Percentiles rank a stretch among this genome's conserved stretches.
Conservation (phyloP, 345 rosid genomes). For the Isatis tinctoria region DNA sequence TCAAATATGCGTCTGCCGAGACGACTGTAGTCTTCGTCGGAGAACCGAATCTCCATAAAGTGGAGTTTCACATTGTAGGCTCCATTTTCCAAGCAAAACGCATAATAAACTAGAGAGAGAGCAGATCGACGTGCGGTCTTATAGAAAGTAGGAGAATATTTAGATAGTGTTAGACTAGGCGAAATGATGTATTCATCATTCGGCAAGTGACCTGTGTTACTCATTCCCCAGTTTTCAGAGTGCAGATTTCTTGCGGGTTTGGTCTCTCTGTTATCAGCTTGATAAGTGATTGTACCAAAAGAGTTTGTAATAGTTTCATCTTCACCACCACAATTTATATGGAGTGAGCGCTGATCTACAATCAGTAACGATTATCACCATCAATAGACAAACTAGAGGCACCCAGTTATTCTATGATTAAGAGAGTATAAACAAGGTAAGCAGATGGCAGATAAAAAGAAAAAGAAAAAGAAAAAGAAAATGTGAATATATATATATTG, state of each 20-base stretch:
- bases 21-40: slow-evolving; percentile 29
- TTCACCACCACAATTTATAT: background rate
- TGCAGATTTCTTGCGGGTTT: background rate
- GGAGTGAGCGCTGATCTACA: background rate
- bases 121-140: slow-evolving; percentile 51
- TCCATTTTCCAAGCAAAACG: slow-evolving; percentile 53
- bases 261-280: background rate
- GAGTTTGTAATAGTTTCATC: background rate
- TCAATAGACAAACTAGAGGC: background rate
- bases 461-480: too few relatives aligned
- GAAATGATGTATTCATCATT: background rate
- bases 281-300: background rate
- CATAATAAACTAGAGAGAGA: slow-evolving; percentile 54
- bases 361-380: background rate
- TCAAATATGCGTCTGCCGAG: slow-evolving; percentile 58
- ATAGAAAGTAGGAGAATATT: slow-evolving; percentile 29
- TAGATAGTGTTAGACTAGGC: background rate
- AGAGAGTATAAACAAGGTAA: background rate
- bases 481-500: too few relatives aligned
- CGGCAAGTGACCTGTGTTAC: slow-evolving; percentile 1
- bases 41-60: slow-evolving; percentile 61
- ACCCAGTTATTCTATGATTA: too few relatives aligned
- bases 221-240: background rate
- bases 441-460: background rate
- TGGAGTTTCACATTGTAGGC: slow-evolving; percentile 49